phyloP scores from a whole-genome alignment of 495 filamentous ascomycete species.

The Coniosporium apollinis region DNA sequence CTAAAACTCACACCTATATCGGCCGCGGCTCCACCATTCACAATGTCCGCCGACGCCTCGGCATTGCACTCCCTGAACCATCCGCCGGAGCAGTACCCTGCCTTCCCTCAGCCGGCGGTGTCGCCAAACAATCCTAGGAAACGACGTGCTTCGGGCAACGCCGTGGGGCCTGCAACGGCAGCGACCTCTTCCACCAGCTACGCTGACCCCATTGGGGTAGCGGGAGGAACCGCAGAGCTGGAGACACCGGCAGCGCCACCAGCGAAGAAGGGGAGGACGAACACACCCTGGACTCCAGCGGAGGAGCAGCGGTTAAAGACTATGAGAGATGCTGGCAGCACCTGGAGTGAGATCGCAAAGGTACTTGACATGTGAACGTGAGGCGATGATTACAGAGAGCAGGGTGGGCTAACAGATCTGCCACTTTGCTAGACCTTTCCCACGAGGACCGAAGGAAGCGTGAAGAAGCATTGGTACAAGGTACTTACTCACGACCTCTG shows the following conservation, averaged over 20 bases:
- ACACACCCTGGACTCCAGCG: conserved; percentile 91
- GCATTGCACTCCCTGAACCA: too few species aligned
- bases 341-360: conserved; percentile 97
- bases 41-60: too few species aligned
- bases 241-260: conserved; percentile 31
- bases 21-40: too few species aligned
- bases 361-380: conserved; percentile 24
- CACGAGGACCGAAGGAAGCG: conserved; percentile 81
- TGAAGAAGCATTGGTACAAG: conserved; percentile 99
- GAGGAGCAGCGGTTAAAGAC: conserved; percentile 85
- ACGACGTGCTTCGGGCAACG: conserved; percentile 12
- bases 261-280: conserved; percentile 83
- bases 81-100: conserved; percentile 1
- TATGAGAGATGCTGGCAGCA: conserved; percentile 84
- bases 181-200: conserved; percentile 4
- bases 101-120: neutral
- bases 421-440: conserved; percentile 59
- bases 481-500: conserved; percentile 30
- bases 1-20: conserved; percentile 9
- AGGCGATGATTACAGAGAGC: neutral
- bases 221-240: conserved; percentile 1
- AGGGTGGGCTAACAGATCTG: neutral
- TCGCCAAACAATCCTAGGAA: conserved; percentile 9
- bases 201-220: conserved; percentile 2
- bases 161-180: conserved; percentile 1